Conservation (phyloP, 257 asterid species). For the Galeopsis tetrahit region DNA sequence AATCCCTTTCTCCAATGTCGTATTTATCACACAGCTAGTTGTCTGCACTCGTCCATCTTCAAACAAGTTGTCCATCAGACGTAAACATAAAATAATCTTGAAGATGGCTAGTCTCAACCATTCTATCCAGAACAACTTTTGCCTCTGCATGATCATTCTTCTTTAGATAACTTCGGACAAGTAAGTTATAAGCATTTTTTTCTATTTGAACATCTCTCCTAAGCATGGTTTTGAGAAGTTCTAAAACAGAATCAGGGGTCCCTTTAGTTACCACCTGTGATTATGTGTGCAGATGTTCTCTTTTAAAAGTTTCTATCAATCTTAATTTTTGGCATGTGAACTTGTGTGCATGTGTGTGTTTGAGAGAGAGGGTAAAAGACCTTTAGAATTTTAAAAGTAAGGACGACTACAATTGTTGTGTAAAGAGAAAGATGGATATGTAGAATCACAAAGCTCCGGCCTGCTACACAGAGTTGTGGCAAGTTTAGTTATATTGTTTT, state of each 20-base stretch:
- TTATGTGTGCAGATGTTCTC: no score
- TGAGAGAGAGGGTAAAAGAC: no score
- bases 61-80: slow-evolving; percentile 79
- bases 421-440: no score
- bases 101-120: slow-evolving; percentile 79
- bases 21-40: slow-evolving; percentile 90
- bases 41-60: slow-evolving; percentile 93
- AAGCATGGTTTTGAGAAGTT: slow-evolving; percentile 66
- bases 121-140: slow-evolving; percentile 73
- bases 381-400: no score
- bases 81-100: slow-evolving; percentile 76
- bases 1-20: slow-evolving; percentile 86
- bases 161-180: slow-evolving; percentile 60
- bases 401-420: no score
- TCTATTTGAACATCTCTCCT: slow-evolving; percentile 68
- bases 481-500: no score
- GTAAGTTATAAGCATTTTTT: slow-evolving; percentile 59
- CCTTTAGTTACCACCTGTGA: slow-evolving; percentile 38
- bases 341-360: no score
- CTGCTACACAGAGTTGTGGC: no score
- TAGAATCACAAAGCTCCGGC: no score
- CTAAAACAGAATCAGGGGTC: slow-evolving; percentile 70
- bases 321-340: no score
- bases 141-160: slow-evolving; percentile 83
- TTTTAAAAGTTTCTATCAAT: no score